These are phyloP conservation scores for Nicotiana paniculata DNA, from an alignment of 257 asterid genomes.

Conservation along the genomic window DNA sequence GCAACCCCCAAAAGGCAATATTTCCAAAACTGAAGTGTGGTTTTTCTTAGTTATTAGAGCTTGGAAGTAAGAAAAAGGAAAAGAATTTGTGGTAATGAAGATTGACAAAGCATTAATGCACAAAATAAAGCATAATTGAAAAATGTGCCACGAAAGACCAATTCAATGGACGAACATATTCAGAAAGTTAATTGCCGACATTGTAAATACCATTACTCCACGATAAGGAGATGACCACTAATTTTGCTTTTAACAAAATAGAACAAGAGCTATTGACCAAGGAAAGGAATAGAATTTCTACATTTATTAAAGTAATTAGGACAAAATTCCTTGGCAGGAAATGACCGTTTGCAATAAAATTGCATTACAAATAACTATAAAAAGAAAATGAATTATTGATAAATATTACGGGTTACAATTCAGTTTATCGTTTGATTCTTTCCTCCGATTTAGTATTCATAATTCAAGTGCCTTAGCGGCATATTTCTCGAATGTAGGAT, in stretches of 20 bases:
- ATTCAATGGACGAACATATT: neutral
- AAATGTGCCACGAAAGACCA: neutral
- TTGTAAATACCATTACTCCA: neutral
- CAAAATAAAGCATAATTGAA: neutral
- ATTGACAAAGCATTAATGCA: neutral
- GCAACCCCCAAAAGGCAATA: neutral
- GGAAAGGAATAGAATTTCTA: neutral
- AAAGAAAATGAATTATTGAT: no score
- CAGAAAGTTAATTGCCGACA: neutral
- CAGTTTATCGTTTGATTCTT: no score
- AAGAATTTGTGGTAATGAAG: neutral
- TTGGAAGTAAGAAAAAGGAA: neutral
- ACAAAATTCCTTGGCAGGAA: neutral
- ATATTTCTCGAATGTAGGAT: no score
- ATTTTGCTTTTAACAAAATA: neutral
- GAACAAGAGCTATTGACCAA: neutral
- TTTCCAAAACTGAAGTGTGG: neutral
- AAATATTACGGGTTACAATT: no score
- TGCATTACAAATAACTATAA: no score
- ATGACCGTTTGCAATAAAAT: neutral
- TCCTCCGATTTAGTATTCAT: no score
- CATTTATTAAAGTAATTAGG: neutral
- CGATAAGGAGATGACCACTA: neutral
- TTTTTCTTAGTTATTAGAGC: neutral
- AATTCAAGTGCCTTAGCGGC: no score